A percentile compares a stretch with the other conserved stretches of the same genome.
These are phyloP conservation scores for Thamnidium elegans DNA, from an alignment of 192 early-diverging fungal species.

Conservation along the genomic window DNA sequence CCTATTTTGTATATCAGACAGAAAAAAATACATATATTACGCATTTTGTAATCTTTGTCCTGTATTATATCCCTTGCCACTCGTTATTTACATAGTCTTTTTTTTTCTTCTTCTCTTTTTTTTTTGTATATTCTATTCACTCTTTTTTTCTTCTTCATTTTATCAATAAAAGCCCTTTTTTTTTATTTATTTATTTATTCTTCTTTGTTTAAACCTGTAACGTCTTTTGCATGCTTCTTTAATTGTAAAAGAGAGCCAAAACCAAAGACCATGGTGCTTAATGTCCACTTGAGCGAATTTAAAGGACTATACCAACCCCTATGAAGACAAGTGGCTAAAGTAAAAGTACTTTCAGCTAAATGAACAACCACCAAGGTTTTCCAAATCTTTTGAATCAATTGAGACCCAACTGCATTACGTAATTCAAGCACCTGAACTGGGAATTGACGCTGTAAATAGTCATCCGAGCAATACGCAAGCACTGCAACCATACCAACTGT, in stretches of 20 bases:
- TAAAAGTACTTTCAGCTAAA: constrained; percentile 21
- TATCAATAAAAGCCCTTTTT: too few species aligned
- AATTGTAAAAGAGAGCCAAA: constrained; percentile 20
- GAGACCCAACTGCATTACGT: background rate
- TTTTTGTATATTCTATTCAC: background rate
- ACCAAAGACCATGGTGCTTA: constrained; percentile 30
- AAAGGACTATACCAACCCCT: constrained; percentile 29
- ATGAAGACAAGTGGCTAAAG: constrained; percentile 17
- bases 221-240: constrained; percentile 20
- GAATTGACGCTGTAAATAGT: constrained; percentile 4
- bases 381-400: constrained; percentile 1
- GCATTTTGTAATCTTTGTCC: constrained; percentile 1
- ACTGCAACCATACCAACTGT: background rate
- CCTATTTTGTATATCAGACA: too few species aligned
- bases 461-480: constrained; percentile 2
- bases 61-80: constrained; percentile 6
- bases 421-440: constrained; percentile 8
- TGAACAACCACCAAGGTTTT: constrained; percentile 17
- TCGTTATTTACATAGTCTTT: background rate
- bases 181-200: background rate
- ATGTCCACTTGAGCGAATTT: constrained; percentile 35
- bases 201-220: background rate
- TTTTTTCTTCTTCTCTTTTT: background rate
- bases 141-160: background rate
- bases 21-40: too few species aligned